Conservation (phyloP, 345 rosid genomes). For the Eucalyptus cloeziana region DNA sequence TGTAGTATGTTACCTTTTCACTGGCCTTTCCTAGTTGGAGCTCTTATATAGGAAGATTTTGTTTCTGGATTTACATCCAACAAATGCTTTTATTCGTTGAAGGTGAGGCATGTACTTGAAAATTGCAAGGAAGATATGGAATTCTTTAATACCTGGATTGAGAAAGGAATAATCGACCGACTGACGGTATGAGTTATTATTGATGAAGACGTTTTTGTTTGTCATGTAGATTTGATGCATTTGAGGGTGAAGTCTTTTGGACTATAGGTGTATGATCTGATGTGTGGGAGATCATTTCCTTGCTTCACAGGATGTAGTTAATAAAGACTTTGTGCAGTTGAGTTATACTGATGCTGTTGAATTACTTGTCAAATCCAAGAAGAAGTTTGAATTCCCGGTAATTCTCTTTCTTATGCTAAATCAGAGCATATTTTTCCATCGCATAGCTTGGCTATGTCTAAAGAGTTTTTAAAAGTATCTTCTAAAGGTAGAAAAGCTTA, state of each 20-base stretch:
- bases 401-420: background rate
- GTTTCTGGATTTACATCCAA: background rate
- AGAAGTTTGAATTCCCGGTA: conserved; percentile 92
- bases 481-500: background rate
- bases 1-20: conserved; percentile 69
- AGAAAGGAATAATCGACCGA: conserved; percentile 85
- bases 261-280: background rate
- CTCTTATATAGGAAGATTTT: background rate
- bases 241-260: background rate
- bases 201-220: background rate
- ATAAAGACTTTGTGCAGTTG: conserved; percentile 84
- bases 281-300: background rate
- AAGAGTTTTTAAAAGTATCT: background rate
- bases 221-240: background rate
- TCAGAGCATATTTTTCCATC: background rate
- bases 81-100: background rate
- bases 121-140: conserved; percentile 98
- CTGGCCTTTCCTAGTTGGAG: background rate
- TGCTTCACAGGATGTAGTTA: conserved; percentile 61
- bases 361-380: conserved; percentile 72
- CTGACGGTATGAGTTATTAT: conserved; percentile 46
- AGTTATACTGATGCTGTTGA: conserved; percentile 82
- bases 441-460: background rate
- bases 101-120: conserved; percentile 84
- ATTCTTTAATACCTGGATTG: conserved; percentile 94